phyloP scores from a whole-genome alignment of 768 basidiomycete species.

The Amanita thiersii region DNA sequence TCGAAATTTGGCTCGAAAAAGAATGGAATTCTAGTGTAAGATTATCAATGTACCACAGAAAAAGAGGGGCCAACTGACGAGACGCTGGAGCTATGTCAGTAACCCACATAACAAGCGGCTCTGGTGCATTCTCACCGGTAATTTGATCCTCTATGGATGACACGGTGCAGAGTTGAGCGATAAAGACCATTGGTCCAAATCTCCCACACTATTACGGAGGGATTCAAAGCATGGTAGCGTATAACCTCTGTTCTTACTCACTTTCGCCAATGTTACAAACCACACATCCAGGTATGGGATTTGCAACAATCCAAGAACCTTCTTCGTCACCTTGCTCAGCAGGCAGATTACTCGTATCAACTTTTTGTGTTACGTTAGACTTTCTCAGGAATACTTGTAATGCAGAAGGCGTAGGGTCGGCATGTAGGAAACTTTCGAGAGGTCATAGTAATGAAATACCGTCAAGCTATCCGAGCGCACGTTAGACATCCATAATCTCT shows the following conservation, averaged over 20 bases:
- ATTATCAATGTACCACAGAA: not conserved
- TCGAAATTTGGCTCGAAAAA: constrained; percentile 91
- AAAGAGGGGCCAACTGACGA: constrained; percentile 43
- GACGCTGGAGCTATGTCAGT: constrained; percentile 33
- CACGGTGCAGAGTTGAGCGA: constrained; percentile 80
- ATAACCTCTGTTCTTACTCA: constrained; percentile 22
- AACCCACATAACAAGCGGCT: constrained; percentile 7
- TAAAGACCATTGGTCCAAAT: constrained; percentile 86
- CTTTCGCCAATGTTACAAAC: constrained; percentile 94
- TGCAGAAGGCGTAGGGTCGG: constrained; percentile 73
- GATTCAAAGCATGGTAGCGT: not conserved
- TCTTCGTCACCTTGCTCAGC: constrained; percentile 46
- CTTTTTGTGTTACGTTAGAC: constrained; percentile 14
- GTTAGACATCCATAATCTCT: constrained; percentile 92
- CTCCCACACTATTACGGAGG: constrained; percentile 82
- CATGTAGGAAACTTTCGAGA: constrained; percentile 68
- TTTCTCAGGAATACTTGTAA: constrained; percentile 71
- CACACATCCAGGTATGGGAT: constrained; percentile 75
- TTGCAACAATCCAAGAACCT: constrained; percentile 76
- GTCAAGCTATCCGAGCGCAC: constrained; percentile 27
- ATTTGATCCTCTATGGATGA: constrained; percentile 67
- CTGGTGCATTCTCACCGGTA: constrained; percentile 40
- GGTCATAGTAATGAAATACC: not conserved
- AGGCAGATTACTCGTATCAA: constrained; percentile 23
- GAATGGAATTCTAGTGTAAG: constrained; percentile 66